Base-by-base conservation (phyloP, 1,284 basidiomycete genomes). In the Lentinus polychrous region DNA sequence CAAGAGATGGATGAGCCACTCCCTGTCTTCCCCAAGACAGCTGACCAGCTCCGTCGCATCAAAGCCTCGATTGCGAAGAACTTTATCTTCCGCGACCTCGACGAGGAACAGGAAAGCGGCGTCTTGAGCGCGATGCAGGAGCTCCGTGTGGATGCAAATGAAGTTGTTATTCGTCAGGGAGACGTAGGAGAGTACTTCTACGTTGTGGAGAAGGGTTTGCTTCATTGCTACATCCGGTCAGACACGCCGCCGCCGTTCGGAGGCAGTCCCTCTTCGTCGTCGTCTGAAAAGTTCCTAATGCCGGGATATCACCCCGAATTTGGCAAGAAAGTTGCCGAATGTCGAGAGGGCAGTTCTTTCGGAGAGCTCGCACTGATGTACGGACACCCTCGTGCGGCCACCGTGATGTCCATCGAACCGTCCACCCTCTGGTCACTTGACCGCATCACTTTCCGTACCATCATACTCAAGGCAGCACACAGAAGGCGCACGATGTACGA, bases 331-430 rank as follows among this genome's bases (percentile, higher is more conserved):
- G 94, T 96, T 3, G 79, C 86, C 42, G 86, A 89, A 52, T 95
- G 90, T 74, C 79, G 78, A 42, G 83, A 91, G 1, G 94, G 94
- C 0, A 83, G 79, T 53, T 92, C 89, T 43, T 98, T 99, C 59
- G 95, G 96, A 45, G 96, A 99, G 69, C 77, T 99, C 43, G 96
- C 96, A 27, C 71, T 99, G 56, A 95, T 99, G 91, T 96, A 99
- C 69, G 93, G 93, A 41, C 93, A 96, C 59, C 92, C 93, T 27
- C 88, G 95, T 43, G 93, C 94, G 4, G 95, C 96, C 3, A 93
- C 93, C 2, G 93, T 99, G 43, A 70, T 97, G 24, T 86, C 94
- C 2, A 83, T 88, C 35, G 83, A 90, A 48, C 71, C 79, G 0
- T 94, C 89, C 45, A 93, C 88, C 6, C 75, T 98, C 31, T 99